These are phyloP conservation scores for Paraphoma sp. DNA, from an alignment of 2,329 filamentous ascomycete species.

Conservation along the genomic window DNA sequence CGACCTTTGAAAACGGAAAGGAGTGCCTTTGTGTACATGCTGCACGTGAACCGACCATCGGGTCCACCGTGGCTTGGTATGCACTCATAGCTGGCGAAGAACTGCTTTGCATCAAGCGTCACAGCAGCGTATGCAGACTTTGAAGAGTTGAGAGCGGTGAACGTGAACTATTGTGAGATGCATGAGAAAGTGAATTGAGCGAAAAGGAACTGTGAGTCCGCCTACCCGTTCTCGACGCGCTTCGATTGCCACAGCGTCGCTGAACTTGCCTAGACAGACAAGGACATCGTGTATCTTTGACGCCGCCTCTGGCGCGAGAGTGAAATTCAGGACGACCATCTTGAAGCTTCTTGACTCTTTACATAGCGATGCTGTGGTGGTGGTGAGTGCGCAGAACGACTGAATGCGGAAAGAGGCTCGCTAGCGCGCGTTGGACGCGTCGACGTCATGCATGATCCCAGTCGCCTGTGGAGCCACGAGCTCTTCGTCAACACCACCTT, in stretches of 20 bases:
- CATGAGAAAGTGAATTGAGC: conserved; percentile 24
- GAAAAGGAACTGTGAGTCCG: conserved; percentile 9
- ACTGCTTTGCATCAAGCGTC: conserved; percentile 69
- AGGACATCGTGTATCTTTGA: conserved; percentile 74
- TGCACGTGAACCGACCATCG: conserved; percentile 72
- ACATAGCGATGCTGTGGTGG: conserved; percentile 16
- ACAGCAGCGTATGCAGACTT: conserved; percentile 81
- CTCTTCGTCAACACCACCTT: not conserved
- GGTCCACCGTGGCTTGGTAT: conserved; percentile 46
- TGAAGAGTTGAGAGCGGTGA: conserved; percentile 79
- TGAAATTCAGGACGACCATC: conserved; percentile 69
- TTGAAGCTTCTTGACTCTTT: conserved; percentile 10
- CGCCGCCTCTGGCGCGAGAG: conserved; percentile 75
- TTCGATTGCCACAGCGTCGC: conserved; percentile 78
- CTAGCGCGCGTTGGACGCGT: conserved; percentile 31
- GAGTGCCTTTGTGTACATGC: conserved; percentile 72
- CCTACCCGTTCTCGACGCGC: conserved; percentile 70
- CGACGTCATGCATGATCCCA: conserved; percentile 10
- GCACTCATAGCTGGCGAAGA: conserved; percentile 77
- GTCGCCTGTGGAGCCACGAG: not conserved
- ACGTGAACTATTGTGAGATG: conserved; percentile 59
- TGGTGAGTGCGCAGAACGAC: conserved; percentile 2
- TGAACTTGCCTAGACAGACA: conserved; percentile 78
- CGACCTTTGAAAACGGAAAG: conserved; percentile 78
- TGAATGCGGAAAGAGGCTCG: conserved; percentile 21